Conservation (phyloP, 305 asterid species). For the Fraxinus velutina region DNA sequence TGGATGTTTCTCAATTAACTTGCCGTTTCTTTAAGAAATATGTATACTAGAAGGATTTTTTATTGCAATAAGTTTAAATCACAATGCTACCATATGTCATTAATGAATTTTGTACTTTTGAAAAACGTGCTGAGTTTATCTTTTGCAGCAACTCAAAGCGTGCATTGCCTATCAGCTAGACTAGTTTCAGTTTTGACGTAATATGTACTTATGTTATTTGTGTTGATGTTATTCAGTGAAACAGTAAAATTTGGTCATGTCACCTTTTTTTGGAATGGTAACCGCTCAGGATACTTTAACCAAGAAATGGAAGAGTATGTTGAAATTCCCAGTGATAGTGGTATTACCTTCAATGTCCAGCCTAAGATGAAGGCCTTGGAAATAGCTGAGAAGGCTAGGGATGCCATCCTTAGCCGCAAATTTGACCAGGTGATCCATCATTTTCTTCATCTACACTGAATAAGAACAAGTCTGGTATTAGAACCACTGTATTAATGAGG, state of each 20-base stretch:
- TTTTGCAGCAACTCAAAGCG: not conserved
- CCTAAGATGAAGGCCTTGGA: conserved; percentile 97
- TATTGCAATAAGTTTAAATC: not conserved
- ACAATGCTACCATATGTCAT: not conserved
- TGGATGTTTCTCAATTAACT: not conserved
- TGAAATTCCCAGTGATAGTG: conserved; percentile 87
- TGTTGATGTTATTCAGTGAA: conserved; percentile 48
- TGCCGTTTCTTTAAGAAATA: not conserved
- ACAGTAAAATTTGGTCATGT: conserved; percentile 97
- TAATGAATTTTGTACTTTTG: not conserved
- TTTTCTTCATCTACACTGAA: not conserved
- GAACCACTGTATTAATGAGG: not conserved
- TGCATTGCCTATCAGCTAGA: not conserved
- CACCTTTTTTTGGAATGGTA: conserved; percentile 97
- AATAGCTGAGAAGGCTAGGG: conserved; percentile 91
- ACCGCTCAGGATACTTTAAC: conserved; percentile 86
- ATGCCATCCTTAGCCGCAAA: conserved; percentile 76
- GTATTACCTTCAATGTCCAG: conserved; percentile 82
- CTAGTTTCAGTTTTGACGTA: not conserved
- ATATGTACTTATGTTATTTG: not conserved
- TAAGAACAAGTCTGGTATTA: not conserved
- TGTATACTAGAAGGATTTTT: not conserved
- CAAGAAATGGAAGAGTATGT: conserved; percentile 79
- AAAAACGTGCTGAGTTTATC: not conserved
- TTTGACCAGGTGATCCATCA: conserved; percentile 68